phyloP scores from a whole-genome alignment of 176 grass and related monocot species.

The Olyra latifolia region DNA sequence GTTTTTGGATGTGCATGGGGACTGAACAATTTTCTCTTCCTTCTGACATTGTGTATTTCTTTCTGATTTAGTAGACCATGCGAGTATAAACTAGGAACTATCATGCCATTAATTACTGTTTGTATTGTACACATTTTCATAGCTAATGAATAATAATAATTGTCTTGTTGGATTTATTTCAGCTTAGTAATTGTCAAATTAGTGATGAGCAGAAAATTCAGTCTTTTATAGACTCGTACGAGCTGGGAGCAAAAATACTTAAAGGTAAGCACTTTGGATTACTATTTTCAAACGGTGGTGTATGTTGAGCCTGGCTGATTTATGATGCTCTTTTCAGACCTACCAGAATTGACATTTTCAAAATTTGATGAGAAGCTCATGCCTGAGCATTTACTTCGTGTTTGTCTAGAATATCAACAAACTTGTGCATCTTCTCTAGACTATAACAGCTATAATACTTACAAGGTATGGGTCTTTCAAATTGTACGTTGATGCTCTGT shows the following conservation, averaged over 20 bases:
- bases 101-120: background rate
- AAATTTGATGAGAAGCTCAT: constrained; percentile 77
- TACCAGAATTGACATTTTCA: constrained; percentile 62
- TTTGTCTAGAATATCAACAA: constrained; percentile 73
- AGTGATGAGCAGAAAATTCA: constrained; percentile 66
- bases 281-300: constrained; percentile 34
- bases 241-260: constrained; percentile 69
- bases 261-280: constrained; percentile 55
- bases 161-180: constrained; percentile 36
- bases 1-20: background rate
- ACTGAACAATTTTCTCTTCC: constrained; percentile 7
- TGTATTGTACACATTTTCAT: constrained; percentile 21
- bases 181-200: constrained; percentile 53
- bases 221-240: constrained; percentile 79
- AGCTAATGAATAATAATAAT: constrained; percentile 22
- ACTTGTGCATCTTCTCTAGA: constrained; percentile 34
- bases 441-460: constrained; percentile 61
- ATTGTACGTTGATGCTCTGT: constrained; percentile 7
- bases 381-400: constrained; percentile 69
- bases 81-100: background rate
- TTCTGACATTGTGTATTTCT: background rate
- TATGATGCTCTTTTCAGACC: constrained; percentile 50
- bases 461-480: constrained; percentile 60
- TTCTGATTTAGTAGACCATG: background rate
- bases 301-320: constrained; percentile 27